phyloP scores from a whole-genome alignment of 2,329 filamentous ascomycete genomes.

The Colletotrichum brevisporum region DNA sequence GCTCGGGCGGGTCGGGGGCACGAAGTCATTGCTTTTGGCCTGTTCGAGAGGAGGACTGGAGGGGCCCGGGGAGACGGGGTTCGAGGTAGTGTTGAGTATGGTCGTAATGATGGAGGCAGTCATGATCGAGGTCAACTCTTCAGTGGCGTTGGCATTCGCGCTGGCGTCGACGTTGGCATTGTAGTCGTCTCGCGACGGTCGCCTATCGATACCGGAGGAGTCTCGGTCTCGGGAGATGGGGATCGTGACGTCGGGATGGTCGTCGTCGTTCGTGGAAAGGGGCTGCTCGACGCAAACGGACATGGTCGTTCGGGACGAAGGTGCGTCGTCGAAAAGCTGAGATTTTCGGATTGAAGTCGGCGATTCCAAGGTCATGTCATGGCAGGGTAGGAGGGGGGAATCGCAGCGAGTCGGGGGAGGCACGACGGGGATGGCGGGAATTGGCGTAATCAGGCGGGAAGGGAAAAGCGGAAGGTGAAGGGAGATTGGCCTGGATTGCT shows the following conservation, averaged over 20 bases:
- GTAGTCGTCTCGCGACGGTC: constrained; percentile 41
- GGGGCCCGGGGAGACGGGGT: constrained; percentile 68
- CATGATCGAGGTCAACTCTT: constrained; percentile 54
- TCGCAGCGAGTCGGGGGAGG: constrained; percentile 8
- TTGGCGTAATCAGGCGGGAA: constrained; percentile 29
- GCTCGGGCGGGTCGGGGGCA: constrained; percentile 67
- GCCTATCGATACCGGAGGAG: constrained; percentile 34
- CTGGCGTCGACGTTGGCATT: constrained; percentile 32
- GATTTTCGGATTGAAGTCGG: constrained; percentile 23
- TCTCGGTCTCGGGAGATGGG: constrained; percentile 31
- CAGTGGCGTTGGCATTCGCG: constrained; percentile 37
- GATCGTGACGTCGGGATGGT: constrained; percentile 36
- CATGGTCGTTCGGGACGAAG: constrained; percentile 25
- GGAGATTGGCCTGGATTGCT: constrained; percentile 38
- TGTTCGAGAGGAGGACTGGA: constrained; percentile 66
- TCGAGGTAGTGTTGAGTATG: constrained; percentile 61
- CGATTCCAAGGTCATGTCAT: constrained; percentile 38
- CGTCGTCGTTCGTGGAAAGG: constrained; percentile 30
- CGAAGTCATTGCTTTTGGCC: constrained; percentile 61
- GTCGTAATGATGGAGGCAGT: constrained; percentile 53
- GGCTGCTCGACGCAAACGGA: constrained; percentile 40
- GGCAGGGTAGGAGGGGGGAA: constrained; percentile 10
- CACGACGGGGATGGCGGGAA: constrained; percentile 21
- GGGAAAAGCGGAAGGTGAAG: constrained; percentile 31
- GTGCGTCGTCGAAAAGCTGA: constrained; percentile 27